Evolutionary conservation across 345 rosid genomes (phyloP), one percentile per base, ranked within the genome.

Genomic region (Excoecaria cochinchinensis): DNA sequence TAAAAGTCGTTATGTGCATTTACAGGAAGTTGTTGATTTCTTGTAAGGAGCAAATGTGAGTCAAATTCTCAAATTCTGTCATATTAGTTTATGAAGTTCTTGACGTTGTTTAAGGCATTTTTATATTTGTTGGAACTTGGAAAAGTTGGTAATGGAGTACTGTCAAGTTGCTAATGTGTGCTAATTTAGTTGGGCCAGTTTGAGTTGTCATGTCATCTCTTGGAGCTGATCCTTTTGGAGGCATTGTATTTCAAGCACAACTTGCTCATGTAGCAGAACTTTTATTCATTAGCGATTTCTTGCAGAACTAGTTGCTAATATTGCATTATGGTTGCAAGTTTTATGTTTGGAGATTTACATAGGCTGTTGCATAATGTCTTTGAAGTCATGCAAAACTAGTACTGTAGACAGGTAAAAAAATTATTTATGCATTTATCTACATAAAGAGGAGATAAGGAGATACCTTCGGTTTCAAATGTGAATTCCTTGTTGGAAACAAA

Each of bases 31-130:
- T 79, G 77, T 62, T 79, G 55, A 21, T 74, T 60, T 74, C 82
- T 44, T 79, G 82, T 44, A 79, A 70, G 24, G 78, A 79, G 51
- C 82, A 79, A 74, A 74, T 79, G 82, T 79, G 77, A 79, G 82
- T 79, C 57, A 39, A 60, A 16, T 42, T 60, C 50, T 79, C 57
- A 39, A 60, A 16, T 42, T 60, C 50, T 16, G 22, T 51, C 0
- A 3, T 55, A 12, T 62, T 51, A 47, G 21, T 64, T 21, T 47
- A 21, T 15, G 3, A 59, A 15, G 19, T 44, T 52, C 24, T 68
- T 31, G 16, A 57, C 46, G 6, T 56, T 48, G 36, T 16, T 55
- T 19, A 3, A 15, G 40, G n/a, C 14, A 9, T 24, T 36, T 57
- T 58, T 16, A 6, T 56, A 2, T 25, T 38, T 15, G 0, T 46